Conservation (phyloP, 2,329 filamentous ascomycete species). For the Scortechinia acanthostroma region DNA sequence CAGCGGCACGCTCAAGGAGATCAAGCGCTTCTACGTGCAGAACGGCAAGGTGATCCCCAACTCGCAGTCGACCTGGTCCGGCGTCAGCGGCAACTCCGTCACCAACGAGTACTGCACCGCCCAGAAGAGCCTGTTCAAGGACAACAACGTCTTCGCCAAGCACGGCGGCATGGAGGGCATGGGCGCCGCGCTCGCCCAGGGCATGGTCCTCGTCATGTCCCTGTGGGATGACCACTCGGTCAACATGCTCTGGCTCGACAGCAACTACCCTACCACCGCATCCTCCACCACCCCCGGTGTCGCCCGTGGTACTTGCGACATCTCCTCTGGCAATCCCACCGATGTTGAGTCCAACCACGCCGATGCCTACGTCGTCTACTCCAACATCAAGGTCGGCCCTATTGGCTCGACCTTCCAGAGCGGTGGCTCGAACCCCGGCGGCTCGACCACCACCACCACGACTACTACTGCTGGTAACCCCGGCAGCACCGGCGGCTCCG, state of each 20-base stretch:
- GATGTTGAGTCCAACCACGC: constrained; percentile 36
- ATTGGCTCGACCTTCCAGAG: constrained; percentile 49
- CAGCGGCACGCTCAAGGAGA: constrained; percentile 25
- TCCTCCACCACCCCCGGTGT: constrained; percentile 32
- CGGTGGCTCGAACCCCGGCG: too few relatives aligned
- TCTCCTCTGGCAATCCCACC: constrained; percentile 38
- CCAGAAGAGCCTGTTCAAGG: neutral
- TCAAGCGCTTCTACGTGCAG: constrained; percentile 39
- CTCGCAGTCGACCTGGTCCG: constrained; percentile 15
- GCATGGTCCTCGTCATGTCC: constrained; percentile 57
- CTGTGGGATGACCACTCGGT: constrained; percentile 59
- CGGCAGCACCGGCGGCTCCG: too few relatives aligned
- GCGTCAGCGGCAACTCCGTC: neutral
- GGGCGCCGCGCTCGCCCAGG: constrained; percentile 37
- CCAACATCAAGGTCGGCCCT: constrained; percentile 51
- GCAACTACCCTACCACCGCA: constrained; percentile 45
- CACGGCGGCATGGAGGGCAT: constrained; percentile 51
- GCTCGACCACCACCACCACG: too few relatives aligned
- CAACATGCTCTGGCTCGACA: constrained; percentile 73
- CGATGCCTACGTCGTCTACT: constrained; percentile 43
- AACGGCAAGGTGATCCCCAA: constrained; percentile 37
- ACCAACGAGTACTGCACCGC: neutral
- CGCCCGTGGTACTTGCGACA: constrained; percentile 44
- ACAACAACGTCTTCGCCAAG: constrained; percentile 5
- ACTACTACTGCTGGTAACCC: too few relatives aligned